Evolutionary conservation across 306 rosid genomes (phyloP).

Genomic region (Castanea sativa): DNA sequence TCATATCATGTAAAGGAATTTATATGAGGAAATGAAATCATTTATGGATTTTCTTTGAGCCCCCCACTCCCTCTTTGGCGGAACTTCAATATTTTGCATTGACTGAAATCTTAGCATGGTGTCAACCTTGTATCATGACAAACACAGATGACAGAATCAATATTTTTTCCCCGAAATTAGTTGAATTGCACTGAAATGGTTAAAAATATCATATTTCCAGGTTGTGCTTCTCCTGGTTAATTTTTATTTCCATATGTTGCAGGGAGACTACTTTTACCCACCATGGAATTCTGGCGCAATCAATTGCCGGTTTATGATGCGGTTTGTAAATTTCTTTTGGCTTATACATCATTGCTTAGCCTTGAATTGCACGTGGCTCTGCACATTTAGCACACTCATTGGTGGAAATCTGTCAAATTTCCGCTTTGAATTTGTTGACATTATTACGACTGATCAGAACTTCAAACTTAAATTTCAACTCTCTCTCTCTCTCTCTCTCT

Average conservation of each 20-base stretch:
- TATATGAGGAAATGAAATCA: too few species aligned
- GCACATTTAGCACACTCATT: background rate
- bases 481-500: too few species aligned
- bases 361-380: background rate
- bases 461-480: background rate
- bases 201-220: background rate
- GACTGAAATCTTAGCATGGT: background rate
- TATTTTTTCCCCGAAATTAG: background rate
- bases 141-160: background rate
- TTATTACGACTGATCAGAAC: background rate
- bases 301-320: slow-evolving; percentile 60
- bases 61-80: background rate
- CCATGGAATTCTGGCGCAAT: slow-evolving; percentile 89
- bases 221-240: background rate
- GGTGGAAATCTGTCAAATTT: background rate
- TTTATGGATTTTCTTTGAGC: background rate
- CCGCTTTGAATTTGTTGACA: background rate
- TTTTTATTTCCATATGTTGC: slow-evolving; percentile 23
- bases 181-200: background rate
- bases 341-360: background rate
- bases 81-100: background rate
- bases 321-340: slow-evolving; percentile 39
- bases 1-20: too few species aligned
- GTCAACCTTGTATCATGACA: background rate
- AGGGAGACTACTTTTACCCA: slow-evolving; percentile 69